phyloP scores from a whole-genome alignment of 2,329 filamentous ascomycete genomes.

The Trichoderma koningiopsis region DNA sequence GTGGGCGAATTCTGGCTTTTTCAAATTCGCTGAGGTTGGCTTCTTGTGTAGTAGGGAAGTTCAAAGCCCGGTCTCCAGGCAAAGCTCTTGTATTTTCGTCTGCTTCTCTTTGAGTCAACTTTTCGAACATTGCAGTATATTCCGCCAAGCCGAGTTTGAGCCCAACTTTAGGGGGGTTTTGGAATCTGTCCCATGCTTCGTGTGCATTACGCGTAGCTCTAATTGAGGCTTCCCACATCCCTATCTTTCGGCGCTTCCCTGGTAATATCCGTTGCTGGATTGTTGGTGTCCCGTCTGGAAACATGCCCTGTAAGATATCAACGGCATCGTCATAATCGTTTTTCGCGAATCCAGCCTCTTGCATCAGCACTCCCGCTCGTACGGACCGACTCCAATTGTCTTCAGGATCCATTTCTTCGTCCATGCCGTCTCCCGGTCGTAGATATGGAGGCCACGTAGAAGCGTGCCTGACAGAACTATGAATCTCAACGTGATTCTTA shows the following conservation, averaged over 20 bases:
- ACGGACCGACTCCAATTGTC: conserved; percentile 58
- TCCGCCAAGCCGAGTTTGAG: conserved; percentile 46
- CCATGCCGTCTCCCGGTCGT: conserved; percentile 59
- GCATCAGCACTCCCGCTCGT: conserved; percentile 55
- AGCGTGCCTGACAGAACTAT: conserved; percentile 50
- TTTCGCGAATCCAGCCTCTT: conserved; percentile 58
- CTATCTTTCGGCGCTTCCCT: conserved; percentile 28
- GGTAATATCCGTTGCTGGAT: conserved; percentile 50
- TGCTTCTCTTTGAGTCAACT: conserved; percentile 47
- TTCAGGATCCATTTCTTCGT: conserved; percentile 54
- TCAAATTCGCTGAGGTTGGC: conserved; percentile 66
- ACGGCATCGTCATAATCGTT: conserved; percentile 51
- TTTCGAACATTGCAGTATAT: conserved; percentile 63
- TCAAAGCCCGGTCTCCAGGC: conserved; percentile 63
- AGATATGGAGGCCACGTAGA: conserved; percentile 64
- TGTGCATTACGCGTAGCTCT: conserved; percentile 61
- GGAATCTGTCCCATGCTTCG: conserved; percentile 61
- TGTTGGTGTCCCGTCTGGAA: conserved; percentile 54
- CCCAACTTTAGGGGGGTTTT: conserved; percentile 40
- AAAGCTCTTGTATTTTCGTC: conserved; percentile 38
- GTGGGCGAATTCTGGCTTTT: conserved; percentile 62
- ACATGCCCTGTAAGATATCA: conserved; percentile 56
- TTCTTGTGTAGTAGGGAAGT: conserved; percentile 41
- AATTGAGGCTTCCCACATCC: conserved; percentile 58
- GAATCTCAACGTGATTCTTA: conserved; percentile 55